Percentiles rank a stretch among this genome's conserved stretches.
Conservation (phyloP, 768 basidiomycete genomes). For the Amanita jacksonii region DNA sequence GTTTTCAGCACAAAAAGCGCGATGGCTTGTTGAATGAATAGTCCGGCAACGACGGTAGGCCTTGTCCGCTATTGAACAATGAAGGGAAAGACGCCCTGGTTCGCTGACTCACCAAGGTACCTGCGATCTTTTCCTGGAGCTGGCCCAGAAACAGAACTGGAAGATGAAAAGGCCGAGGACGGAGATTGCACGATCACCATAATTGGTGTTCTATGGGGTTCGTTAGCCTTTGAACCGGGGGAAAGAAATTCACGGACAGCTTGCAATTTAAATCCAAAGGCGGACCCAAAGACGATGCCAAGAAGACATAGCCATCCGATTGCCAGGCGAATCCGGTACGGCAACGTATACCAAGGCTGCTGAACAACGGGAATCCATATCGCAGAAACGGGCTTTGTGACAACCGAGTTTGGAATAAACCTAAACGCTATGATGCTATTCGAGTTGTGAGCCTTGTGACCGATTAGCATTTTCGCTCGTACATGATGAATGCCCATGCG, state of each 20-base stretch:
- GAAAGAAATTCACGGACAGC: constrained; percentile 27
- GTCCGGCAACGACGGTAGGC: constrained; percentile 82
- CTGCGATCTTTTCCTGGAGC: constrained; percentile 50
- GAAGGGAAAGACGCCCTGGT: neutral
- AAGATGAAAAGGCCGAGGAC: constrained; percentile 74
- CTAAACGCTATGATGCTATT: constrained; percentile 70
- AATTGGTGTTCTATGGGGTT: constrained; percentile 34
- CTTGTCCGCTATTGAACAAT: constrained; percentile 22
- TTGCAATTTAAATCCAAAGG: constrained; percentile 67
- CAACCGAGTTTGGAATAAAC: constrained; percentile 65
- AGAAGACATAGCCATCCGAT: constrained; percentile 74
- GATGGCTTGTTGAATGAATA: constrained; percentile 77
- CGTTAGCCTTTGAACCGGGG: constrained; percentile 11
- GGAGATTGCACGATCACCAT: constrained; percentile 74
- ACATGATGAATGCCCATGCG: constrained; percentile 78
- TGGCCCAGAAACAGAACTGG: constrained; percentile 63
- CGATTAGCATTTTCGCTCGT: constrained; percentile 15
- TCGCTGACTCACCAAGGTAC: constrained; percentile 56
- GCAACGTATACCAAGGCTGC: constrained; percentile 54
- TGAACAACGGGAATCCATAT: constrained; percentile 61
- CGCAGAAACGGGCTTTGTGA: constrained; percentile 62
- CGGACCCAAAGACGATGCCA: constrained; percentile 75
- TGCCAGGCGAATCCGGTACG: constrained; percentile 42
- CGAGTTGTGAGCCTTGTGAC: constrained; percentile 2
- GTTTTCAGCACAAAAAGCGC: constrained; percentile 88